Conservation (phyloP, 2,329 filamentous ascomycete genomes). For the Capronia americana region DNA sequence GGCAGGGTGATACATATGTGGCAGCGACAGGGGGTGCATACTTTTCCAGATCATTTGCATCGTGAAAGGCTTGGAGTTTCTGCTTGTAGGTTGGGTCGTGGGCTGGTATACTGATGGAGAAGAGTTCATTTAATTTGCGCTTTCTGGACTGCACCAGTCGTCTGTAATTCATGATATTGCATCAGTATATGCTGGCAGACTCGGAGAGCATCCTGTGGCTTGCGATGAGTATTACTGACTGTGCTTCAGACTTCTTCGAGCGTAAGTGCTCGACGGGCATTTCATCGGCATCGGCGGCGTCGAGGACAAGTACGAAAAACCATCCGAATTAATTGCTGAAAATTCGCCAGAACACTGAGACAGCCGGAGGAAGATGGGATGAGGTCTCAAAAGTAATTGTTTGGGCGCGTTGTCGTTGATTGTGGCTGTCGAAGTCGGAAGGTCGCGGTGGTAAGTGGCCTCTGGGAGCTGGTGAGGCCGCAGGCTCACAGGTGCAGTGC, state of each 20-base stretch:
- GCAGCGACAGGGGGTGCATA: slow-evolving; percentile 49
- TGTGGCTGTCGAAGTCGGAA: slow-evolving; percentile 38
- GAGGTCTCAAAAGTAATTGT: slow-evolving; percentile 55
- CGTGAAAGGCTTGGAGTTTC: slow-evolving; percentile 61
- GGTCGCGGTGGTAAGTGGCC: slow-evolving; percentile 22
- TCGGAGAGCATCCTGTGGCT: slow-evolving; percentile 39
- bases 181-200: slow-evolving; percentile 44
- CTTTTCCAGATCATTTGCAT: slow-evolving; percentile 64
- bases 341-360: slow-evolving; percentile 47
- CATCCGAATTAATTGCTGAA: slow-evolving; percentile 58
- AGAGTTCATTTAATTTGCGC: slow-evolving; percentile 88
- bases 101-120: slow-evolving; percentile 69
- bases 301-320: slow-evolving; percentile 46
- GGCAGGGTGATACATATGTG: slow-evolving; percentile 16
- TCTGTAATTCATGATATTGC: slow-evolving; percentile 50
- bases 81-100: slow-evolving; percentile 61
- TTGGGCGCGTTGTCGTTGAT: slow-evolving; percentile 48
- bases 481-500: neutral
- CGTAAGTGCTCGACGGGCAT: slow-evolving; percentile 53
- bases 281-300: slow-evolving; percentile 32
- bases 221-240: slow-evolving; percentile 51
- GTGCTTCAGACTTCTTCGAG: slow-evolving; percentile 58
- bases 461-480: slow-evolving; percentile 17
- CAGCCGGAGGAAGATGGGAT: slow-evolving; percentile 52
- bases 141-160: slow-evolving; percentile 78